Evolutionary conservation across 768 basidiomycete species (phyloP).

Genomic region (Tricholoma furcatifolium): DNA sequence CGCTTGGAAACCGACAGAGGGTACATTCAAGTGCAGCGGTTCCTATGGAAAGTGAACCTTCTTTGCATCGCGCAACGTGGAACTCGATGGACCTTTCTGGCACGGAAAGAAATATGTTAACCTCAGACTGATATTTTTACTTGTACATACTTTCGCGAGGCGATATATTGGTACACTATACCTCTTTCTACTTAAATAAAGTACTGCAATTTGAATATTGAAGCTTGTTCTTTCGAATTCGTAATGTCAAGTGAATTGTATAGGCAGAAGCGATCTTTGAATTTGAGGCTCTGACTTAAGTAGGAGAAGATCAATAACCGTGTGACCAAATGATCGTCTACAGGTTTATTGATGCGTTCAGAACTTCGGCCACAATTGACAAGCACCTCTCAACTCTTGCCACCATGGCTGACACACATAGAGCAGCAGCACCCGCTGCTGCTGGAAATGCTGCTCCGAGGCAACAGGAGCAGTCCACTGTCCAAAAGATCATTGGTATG

Average conservation of each 20-base stretch:
- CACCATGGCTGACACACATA: constrained; percentile 18
- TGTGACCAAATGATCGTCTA: constrained; percentile 14
- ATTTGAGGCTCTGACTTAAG: background rate
- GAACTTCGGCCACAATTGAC: background rate
- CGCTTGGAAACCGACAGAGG: constrained; percentile 41
- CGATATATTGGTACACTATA: no score
- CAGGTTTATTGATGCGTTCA: background rate
- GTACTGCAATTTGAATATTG: no score
- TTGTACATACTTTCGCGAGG: no score
- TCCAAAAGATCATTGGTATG: constrained; percentile 19
- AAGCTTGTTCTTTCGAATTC: no score
- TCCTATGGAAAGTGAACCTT: constrained; percentile 36
- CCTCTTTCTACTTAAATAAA: no score
- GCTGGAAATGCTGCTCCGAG: constrained; percentile 5
- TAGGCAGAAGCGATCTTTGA: no score
- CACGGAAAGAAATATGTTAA: background rate
- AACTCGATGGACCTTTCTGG: no score
- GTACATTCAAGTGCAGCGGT: constrained; percentile 60
- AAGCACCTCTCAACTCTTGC: background rate
- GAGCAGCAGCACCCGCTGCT: constrained; percentile 15
- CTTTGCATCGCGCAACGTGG: background rate
- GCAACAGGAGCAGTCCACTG: constrained; percentile 17
- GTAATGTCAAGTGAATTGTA: no score
- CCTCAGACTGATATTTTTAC: background rate
- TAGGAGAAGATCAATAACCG: background rate